Evolutionary conservation across 2,329 filamentous ascomycete genomes (phyloP), one percentile per base, ranked within the genome.

Genomic region (Penicillium nordicum): DNA sequence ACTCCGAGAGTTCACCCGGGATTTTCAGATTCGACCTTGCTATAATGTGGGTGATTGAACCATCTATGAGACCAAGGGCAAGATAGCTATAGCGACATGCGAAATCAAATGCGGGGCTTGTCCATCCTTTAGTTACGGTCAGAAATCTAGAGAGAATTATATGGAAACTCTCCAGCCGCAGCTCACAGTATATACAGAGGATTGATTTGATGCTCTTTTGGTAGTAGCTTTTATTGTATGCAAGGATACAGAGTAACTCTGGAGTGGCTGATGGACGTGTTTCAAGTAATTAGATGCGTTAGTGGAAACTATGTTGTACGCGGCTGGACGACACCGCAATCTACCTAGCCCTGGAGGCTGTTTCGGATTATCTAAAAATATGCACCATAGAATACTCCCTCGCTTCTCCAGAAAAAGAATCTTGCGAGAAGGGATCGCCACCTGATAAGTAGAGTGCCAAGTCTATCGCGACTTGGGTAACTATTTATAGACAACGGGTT

Each of bases 291-390:
- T 4, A 34, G 21, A n/a, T 37, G 45, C 14, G 16, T 25, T 23
- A 18, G 5, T 23, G 14, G 30, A 16, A 23, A 34, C 14, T 16
- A 29, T 38, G 36, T 21, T 38, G 36, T 21, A 34, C 18, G 41
- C 25, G 10, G 42, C 42, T 30, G 10, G 11, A 14, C 21, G 10
- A 30, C 10, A 50, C 21, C 29, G 1, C 6, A 9, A 27, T 43
- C 16, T 25, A 43, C 30, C 30, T 32, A 6, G 30, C 30, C 11
- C 11, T 32, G 11, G 30, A 32, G 16, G 18, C 18, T 23, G 32
- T 46, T 53, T 46, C 32, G 21, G 4, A 45, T 23, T 46, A 25
- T 34, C 49, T 51, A 36, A 34, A 43, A 45, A 42, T 57, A 34
- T 27, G 7, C 21, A 23, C 27, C 29, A 27, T 18, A 29, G 16